Percentiles rank a stretch among this genome's conserved stretches.
Conservation (phyloP, 257 asterid genomes). For the Salvia miltiorrhiza region DNA sequence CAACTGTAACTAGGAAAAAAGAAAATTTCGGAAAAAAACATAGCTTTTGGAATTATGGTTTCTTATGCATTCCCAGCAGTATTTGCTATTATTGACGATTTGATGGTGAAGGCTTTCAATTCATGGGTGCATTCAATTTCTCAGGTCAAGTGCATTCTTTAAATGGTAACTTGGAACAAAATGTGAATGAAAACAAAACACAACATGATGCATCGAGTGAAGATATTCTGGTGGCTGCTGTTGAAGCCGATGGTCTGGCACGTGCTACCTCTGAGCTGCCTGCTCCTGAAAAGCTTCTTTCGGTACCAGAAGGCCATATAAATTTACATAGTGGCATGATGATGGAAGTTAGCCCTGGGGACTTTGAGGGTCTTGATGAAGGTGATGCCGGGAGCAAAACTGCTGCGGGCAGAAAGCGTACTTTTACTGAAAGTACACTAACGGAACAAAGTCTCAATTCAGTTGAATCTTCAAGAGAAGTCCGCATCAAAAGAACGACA, state of each 20-base stretch:
- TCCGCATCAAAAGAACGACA: constrained; percentile 46
- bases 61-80: neutral
- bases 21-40: neutral
- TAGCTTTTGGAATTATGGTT: neutral
- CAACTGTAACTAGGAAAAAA: neutral
- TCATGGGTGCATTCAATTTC: constrained; percentile 33
- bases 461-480: constrained; percentile 64
- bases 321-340: constrained; percentile 45
- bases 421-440: constrained; percentile 77
- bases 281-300: constrained; percentile 72
- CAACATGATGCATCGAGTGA: constrained; percentile 35
- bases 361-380: constrained; percentile 41
- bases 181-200: constrained; percentile 30
- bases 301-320: constrained; percentile 47
- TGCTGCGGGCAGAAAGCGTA: constrained; percentile 72
- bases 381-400: constrained; percentile 69
- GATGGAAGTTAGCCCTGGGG: constrained; percentile 54
- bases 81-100: constrained; percentile 7
- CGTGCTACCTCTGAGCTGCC: constrained; percentile 39
- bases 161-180: constrained; percentile 37
- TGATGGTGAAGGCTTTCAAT: constrained; percentile 16
- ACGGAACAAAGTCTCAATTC: constrained; percentile 83
- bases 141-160: constrained; percentile 38
- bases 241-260: constrained; percentile 37
- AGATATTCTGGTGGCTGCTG: constrained; percentile 29